phyloP scores from a whole-genome alignment of 768 basidiomycete species.

The Leccinum obscurum region DNA sequence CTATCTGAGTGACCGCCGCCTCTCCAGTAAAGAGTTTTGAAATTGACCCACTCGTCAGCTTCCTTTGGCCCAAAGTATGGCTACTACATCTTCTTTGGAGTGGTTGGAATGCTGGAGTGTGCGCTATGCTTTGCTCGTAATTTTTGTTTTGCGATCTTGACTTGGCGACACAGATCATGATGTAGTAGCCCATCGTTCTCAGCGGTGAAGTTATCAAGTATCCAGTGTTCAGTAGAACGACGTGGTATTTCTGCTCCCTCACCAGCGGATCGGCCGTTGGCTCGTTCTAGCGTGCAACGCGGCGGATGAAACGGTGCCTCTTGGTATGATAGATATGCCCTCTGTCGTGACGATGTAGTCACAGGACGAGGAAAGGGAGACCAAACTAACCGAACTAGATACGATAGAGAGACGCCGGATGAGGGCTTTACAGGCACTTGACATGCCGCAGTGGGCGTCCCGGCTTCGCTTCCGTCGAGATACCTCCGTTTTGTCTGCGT shows the following conservation, averaged over 20 bases:
- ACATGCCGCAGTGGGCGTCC: background rate
- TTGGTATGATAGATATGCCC: conserved; percentile 48
- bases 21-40: conserved; percentile 41
- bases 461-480: conserved; percentile 39
- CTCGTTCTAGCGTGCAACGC: conserved; percentile 2
- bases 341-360: conserved; percentile 73
- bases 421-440: conserved; percentile 29
- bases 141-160: conserved; percentile 10
- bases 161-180: conserved; percentile 56
- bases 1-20: conserved; percentile 31
- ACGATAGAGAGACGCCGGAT: conserved; percentile 75
- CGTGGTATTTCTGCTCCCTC: conserved; percentile 16
- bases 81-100: conserved; percentile 75
- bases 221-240: conserved; percentile 39
- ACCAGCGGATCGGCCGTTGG: conserved; percentile 9
- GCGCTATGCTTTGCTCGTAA: conserved; percentile 31
- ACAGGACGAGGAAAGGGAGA: conserved; percentile 49
- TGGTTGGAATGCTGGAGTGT: conserved; percentile 98
- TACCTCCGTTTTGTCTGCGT: conserved; percentile 43
- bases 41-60: conserved; percentile 50
- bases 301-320: conserved; percentile 18
- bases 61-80: conserved; percentile 22
- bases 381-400: conserved; percentile 59
- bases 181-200: conserved; percentile 34
- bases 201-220: conserved; percentile 28